phyloP scores from a whole-genome alignment of 1,284 basidiomycete genomes.

The Ganoderma resinaceum region DNA sequence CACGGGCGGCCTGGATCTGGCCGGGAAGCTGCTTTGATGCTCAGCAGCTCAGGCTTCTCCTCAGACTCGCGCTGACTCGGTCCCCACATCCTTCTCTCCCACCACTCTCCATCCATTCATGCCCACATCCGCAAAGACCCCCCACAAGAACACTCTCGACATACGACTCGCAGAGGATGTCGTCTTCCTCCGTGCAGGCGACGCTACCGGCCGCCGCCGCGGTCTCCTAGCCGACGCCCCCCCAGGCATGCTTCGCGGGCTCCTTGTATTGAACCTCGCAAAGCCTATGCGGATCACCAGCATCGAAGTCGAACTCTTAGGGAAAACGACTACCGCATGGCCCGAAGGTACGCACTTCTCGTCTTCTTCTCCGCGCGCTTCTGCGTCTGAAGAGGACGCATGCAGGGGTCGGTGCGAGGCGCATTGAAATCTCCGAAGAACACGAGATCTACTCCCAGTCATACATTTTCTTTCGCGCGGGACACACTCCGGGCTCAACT shows the following conservation, averaged over 20 bases:
- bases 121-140: constrained; percentile 20
- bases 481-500: constrained; percentile 38
- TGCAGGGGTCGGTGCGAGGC: constrained; percentile 79
- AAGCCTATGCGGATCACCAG: constrained; percentile 90
- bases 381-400: constrained; percentile 12
- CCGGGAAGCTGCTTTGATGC: constrained; percentile 4
- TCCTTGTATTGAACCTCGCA: constrained; percentile 80
- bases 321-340: constrained; percentile 73
- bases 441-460: constrained; percentile 79
- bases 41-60: too few species aligned
- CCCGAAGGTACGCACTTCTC: constrained; percentile 75
- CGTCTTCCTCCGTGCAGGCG: constrained; percentile 74
- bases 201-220: constrained; percentile 55
- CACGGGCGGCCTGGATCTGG: constrained; percentile 23
- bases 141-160: constrained; percentile 50
- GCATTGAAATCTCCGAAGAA: constrained; percentile 84
- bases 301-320: constrained; percentile 83
- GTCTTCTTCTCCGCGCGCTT: neutral
- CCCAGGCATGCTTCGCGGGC: constrained; percentile 87
- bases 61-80: neutral
- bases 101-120: constrained; percentile 18
- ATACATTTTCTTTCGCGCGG: constrained; percentile 77
- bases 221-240: constrained; percentile 54
- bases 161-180: constrained; percentile 86
- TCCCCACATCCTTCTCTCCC: constrained; percentile 3